phyloP scores from a whole-genome alignment of 2,329 filamentous ascomycete genomes.

The Hymenoscyphus fructigenus region DNA sequence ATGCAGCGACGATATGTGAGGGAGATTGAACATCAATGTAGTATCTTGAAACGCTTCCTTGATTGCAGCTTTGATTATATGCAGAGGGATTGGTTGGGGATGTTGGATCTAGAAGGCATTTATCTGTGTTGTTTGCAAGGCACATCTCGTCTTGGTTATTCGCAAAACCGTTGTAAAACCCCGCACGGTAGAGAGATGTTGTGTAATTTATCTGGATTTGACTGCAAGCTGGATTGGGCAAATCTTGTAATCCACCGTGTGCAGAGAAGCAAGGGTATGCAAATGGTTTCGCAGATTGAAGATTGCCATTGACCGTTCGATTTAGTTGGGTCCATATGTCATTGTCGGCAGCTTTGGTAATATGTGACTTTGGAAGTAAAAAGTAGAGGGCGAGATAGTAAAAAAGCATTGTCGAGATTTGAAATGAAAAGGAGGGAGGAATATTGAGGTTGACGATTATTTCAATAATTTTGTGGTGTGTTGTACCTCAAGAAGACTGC shows the following conservation, averaged over 20 bases:
- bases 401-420: background rate
- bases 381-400: background rate
- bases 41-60: constrained; percentile 4
- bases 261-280: background rate
- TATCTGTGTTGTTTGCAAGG: background rate
- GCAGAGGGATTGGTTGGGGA: background rate
- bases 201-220: background rate
- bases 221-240: background rate
- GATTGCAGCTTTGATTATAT: background rate
- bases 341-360: background rate
- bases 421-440: background rate
- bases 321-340: background rate
- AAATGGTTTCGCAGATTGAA: background rate
- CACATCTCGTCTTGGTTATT: constrained; percentile 4
- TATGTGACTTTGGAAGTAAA: background rate
- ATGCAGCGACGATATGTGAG: background rate
- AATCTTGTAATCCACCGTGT: background rate
- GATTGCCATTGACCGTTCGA: background rate
- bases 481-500: background rate
- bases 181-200: background rate
- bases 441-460: background rate
- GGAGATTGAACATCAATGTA: background rate
- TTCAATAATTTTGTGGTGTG: background rate
- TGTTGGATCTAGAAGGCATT: constrained; percentile 4
- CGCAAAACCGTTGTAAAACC: background rate